A percentile compares a stretch with the other conserved stretches of the same genome.
Conservation (phyloP, 805 yeast species). For the Cyberlindnera meyerae region DNA sequence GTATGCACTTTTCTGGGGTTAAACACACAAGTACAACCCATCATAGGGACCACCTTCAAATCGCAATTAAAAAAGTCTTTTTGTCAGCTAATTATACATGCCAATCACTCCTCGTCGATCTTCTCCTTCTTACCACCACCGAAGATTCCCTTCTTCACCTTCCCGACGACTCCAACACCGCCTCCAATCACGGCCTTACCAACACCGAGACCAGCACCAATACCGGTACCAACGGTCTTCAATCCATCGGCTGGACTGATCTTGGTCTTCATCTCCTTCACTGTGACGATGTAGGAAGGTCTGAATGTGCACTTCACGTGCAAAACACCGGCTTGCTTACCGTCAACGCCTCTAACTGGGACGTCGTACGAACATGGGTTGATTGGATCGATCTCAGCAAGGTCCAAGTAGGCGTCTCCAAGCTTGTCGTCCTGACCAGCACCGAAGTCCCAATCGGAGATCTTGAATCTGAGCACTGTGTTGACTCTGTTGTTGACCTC, state of each 20-base stretch:
- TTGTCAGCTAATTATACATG: too few species aligned
- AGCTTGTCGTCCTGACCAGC: slow-evolving; percentile 78
- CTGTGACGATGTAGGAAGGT: slow-evolving; percentile 61
- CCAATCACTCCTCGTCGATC: slow-evolving; percentile 3
- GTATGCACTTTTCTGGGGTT: too few species aligned
- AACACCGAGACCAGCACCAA: slow-evolving; percentile 40
- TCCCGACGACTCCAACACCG: slow-evolving; percentile 40
- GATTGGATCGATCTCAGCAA: slow-evolving; percentile 59
- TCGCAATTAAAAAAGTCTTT: too few species aligned
- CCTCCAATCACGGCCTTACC: slow-evolving; percentile 40
- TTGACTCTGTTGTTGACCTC: slow-evolving; percentile 58
- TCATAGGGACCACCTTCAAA: too few species aligned
- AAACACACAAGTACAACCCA: too few species aligned
- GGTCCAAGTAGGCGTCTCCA: slow-evolving; percentile 56
- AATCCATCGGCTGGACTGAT: slow-evolving; percentile 43
- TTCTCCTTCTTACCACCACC: slow-evolving; percentile 26
- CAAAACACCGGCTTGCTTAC: slow-evolving; percentile 52
- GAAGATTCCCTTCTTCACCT: slow-evolving; percentile 36
- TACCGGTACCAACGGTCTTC: slow-evolving; percentile 46
- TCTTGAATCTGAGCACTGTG: slow-evolving; percentile 50
- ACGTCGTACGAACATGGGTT: slow-evolving; percentile 46
- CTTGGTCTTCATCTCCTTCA: slow-evolving; percentile 33
- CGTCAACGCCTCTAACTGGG: slow-evolving; percentile 40
- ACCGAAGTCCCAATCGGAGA: slow-evolving; percentile 93
- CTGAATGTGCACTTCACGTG: slow-evolving; percentile 56